Evolutionary conservation across 2,329 filamentous ascomycete genomes (phyloP).

Genomic region (Hypoxylon sp.): DNA sequence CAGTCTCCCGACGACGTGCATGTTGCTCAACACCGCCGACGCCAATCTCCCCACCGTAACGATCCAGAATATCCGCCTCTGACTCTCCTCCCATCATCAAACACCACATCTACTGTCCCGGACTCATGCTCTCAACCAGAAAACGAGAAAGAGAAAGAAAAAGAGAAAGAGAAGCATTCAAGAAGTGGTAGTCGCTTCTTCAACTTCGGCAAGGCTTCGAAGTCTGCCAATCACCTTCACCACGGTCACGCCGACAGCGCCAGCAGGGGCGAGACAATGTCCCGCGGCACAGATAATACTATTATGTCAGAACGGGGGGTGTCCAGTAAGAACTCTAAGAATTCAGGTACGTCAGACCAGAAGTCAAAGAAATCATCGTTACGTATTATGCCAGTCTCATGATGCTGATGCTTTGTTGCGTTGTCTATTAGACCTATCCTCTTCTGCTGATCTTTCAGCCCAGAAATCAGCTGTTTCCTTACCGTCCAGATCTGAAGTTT

Average conservation of each 20-base stretch:
- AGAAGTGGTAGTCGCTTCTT: constrained; percentile 55
- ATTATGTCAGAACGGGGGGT: constrained; percentile 51
- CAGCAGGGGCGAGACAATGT: constrained; percentile 49
- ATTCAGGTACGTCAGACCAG: constrained; percentile 51
- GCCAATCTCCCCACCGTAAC: constrained; percentile 40
- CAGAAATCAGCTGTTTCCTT: constrained; percentile 60
- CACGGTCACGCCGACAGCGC: constrained; percentile 46
- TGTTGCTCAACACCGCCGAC: constrained; percentile 43
- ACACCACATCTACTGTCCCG: constrained; percentile 40
- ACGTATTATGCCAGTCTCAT: constrained; percentile 29
- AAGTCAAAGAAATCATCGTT: constrained; percentile 32
- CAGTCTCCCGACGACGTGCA: constrained; percentile 50
- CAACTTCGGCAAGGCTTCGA: constrained; percentile 52
- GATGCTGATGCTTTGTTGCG: constrained; percentile 49
- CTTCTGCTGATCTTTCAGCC: constrained; percentile 55
- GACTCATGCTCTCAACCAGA: constrained; percentile 44
- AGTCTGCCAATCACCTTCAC: constrained; percentile 48
- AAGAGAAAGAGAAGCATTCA: constrained; percentile 53
- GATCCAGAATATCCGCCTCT: constrained; percentile 42
- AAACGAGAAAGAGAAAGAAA: constrained; percentile 46
- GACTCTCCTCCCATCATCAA: constrained; percentile 40
- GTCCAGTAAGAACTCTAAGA: constrained; percentile 52
- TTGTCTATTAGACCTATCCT: constrained; percentile 50
- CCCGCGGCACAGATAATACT: constrained; percentile 51
- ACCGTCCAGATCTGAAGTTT: constrained; percentile 67